Evolutionary conservation across 1,139 yeast species (phyloP).

Genomic region (Zygosaccharomyces sapae): DNA sequence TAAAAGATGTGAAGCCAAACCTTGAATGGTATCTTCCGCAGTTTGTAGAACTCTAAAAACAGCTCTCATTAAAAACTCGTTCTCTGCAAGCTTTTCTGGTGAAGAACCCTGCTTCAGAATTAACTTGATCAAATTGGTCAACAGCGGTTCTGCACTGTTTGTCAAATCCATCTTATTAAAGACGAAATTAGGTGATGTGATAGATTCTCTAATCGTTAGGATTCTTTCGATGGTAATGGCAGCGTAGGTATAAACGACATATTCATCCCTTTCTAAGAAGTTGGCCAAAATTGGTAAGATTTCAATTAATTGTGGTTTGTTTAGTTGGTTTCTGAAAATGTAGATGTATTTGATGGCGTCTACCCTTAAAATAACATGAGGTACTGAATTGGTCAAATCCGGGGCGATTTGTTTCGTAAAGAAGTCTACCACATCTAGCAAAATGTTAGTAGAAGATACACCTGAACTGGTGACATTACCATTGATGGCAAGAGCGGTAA

Average conservation of each 20-base stretch:
- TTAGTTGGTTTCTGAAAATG: constrained; percentile 86
- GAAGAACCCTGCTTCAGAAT: constrained; percentile 56
- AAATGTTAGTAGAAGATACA: constrained; percentile 77
- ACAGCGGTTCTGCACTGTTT: constrained; percentile 49
- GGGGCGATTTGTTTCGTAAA: constrained; percentile 77
- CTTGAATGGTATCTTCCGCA: constrained; percentile 57
- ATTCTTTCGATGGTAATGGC: constrained; percentile 90
- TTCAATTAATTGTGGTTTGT: constrained; percentile 76
- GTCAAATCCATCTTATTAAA: constrained; percentile 71
- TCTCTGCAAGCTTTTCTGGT: constrained; percentile 92
- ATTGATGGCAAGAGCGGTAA: constrained; percentile 85
- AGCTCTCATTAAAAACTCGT: constrained; percentile 87
- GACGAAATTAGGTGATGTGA: constrained; percentile 46
- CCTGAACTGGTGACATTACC: constrained; percentile 83
- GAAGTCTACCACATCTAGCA: constrained; percentile 82
- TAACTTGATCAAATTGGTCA: constrained; percentile 62
- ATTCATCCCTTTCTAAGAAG: constrained; percentile 58
- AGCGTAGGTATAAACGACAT: constrained; percentile 88
- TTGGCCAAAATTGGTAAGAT: constrained; percentile 76
- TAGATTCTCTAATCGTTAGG: constrained; percentile 65
- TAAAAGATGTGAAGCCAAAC: constrained; percentile 45
- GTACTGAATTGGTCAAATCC: constrained; percentile 55
- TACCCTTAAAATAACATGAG: constrained; percentile 76
- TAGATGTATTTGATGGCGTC: constrained; percentile 91
- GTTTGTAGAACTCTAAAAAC: constrained; percentile 79